A percentile compares a stretch with the other conserved stretches of the same genome.
Evolutionary conservation across 176 grass and related monocot species (phyloP).

Genomic region (Bothriochloa decipiens): DNA sequence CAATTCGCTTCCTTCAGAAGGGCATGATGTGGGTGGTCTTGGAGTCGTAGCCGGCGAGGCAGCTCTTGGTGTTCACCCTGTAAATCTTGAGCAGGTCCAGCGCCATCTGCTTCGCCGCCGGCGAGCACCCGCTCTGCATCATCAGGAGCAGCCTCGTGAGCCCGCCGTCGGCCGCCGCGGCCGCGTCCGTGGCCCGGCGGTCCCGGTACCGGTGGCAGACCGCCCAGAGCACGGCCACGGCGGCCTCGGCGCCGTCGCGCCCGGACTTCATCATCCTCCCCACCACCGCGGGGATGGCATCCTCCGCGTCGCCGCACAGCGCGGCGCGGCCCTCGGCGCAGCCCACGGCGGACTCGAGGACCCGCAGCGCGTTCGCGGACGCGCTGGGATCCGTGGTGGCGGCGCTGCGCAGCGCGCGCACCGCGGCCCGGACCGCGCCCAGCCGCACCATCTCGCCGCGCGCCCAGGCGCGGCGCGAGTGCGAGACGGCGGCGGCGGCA

Average conservation of each 20-base stretch:
- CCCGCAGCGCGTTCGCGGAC: conserved; percentile 45
- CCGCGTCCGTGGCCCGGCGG: conserved; percentile 64
- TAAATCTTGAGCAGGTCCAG: conserved; percentile 87
- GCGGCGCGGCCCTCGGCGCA: conserved; percentile 82
- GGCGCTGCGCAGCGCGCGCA: conserved; percentile 48
- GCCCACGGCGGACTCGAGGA: conserved; percentile 63
- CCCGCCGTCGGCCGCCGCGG: conserved; percentile 57
- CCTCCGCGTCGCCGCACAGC: conserved; percentile 70
- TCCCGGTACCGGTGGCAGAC: conserved; percentile 81
- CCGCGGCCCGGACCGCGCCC: conserved; percentile 52
- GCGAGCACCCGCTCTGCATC: conserved; percentile 85
- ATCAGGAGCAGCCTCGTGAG: conserved; percentile 78
- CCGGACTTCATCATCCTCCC: conserved; percentile 82
- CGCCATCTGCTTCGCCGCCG: conserved; percentile 74
- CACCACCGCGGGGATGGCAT: conserved; percentile 43
- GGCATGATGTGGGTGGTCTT: conserved; percentile 97
- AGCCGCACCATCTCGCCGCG: conserved; percentile 53
- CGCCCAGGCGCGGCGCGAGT: conserved; percentile 33
- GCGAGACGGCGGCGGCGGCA: conserved; percentile 33
- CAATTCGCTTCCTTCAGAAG: conserved; percentile 49
- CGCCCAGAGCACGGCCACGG: conserved; percentile 79
- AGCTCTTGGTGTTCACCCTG: conserved; percentile 81
- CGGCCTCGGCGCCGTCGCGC: conserved; percentile 68
- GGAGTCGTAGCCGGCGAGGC: conserved; percentile 88
- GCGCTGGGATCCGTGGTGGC: conserved; percentile 19